A percentile compares a stretch with the other conserved stretches of the same genome.
These are phyloP conservation scores for Monosporascus sp. DNA, from an alignment of 2,329 filamentous ascomycete species.

Conservation along the genomic window DNA sequence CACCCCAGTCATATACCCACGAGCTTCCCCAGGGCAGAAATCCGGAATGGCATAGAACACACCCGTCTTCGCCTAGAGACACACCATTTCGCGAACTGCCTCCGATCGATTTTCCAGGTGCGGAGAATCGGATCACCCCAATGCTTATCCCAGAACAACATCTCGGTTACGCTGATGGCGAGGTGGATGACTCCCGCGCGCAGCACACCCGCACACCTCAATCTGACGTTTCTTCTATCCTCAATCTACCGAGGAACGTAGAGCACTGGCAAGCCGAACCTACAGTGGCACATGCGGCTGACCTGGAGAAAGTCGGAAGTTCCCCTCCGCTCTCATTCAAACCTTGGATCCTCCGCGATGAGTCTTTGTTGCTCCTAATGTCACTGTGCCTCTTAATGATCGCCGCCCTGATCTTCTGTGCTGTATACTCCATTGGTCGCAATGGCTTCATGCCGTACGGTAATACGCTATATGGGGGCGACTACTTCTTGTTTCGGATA, in stretches of 20 bases:
- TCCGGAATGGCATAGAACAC: neutral
- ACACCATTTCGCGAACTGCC: neutral
- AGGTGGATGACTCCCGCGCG: constrained; percentile 2
- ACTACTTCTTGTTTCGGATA: constrained; percentile 84
- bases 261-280: constrained; percentile 23
- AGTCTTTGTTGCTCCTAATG: constrained; percentile 56
- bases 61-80: neutral
- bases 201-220: constrained; percentile 1
- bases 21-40: neutral
- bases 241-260: constrained; percentile 20
- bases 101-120: neutral
- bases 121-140: neutral
- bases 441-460: constrained; percentile 64
- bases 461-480: constrained; percentile 59
- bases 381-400: constrained; percentile 64
- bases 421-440: constrained; percentile 58
- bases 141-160: neutral
- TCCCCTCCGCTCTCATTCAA: constrained; percentile 59
- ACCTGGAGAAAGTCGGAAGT: constrained; percentile 30
- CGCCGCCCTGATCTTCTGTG: constrained; percentile 65
- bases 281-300: constrained; percentile 16
- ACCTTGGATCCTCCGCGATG: constrained; percentile 64
- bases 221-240: constrained; percentile 2
- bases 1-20: neutral
- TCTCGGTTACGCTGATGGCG: neutral